These are phyloP conservation scores for Digitaria exilis DNA, from an alignment of 202 grass and related monocot genomes.

Conservation along the genomic window DNA sequence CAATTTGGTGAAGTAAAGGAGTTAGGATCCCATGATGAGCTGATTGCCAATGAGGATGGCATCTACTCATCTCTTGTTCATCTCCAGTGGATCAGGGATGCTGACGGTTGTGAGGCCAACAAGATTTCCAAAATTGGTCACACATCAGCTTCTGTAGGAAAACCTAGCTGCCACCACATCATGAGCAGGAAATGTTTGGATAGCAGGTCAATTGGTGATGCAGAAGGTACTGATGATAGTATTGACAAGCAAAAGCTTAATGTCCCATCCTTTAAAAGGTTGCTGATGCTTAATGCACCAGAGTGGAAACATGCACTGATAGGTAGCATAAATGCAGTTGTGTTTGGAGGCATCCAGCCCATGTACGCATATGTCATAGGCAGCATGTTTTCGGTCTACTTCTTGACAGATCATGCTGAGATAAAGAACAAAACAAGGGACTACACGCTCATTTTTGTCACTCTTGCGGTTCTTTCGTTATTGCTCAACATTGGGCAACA, in stretches of 20 bases:
- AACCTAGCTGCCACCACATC: background rate
- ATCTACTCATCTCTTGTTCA: slow-evolving; percentile 72
- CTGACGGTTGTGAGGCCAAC: slow-evolving; percentile 32
- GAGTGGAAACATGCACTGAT: slow-evolving; percentile 75
- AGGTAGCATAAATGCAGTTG: slow-evolving; percentile 55
- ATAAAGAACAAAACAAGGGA: slow-evolving; percentile 62
- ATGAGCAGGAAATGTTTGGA: slow-evolving; percentile 47
- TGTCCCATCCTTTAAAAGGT: slow-evolving; percentile 60
- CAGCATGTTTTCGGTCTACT: slow-evolving; percentile 70
- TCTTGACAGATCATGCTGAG: slow-evolving; percentile 58
- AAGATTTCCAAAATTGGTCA: background rate
- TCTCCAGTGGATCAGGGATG: slow-evolving; percentile 48
- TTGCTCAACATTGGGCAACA: slow-evolving; percentile 70
- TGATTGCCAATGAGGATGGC: slow-evolving; percentile 54
- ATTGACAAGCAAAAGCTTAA: slow-evolving; percentile 15
- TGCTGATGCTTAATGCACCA: slow-evolving; percentile 68
- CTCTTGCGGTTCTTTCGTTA: slow-evolving; percentile 55
- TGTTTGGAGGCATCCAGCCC: slow-evolving; percentile 76
- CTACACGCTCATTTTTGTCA: slow-evolving; percentile 59
- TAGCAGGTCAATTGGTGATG: slow-evolving; percentile 55
- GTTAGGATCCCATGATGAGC: slow-evolving; percentile 72
- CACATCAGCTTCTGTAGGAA: background rate
- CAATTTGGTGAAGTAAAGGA: slow-evolving; percentile 70
- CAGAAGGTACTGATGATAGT: background rate
- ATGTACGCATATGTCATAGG: slow-evolving; percentile 64